Conservation (phyloP, 805 yeast genomes). For the Sugiyamaella floridensis region DNA sequence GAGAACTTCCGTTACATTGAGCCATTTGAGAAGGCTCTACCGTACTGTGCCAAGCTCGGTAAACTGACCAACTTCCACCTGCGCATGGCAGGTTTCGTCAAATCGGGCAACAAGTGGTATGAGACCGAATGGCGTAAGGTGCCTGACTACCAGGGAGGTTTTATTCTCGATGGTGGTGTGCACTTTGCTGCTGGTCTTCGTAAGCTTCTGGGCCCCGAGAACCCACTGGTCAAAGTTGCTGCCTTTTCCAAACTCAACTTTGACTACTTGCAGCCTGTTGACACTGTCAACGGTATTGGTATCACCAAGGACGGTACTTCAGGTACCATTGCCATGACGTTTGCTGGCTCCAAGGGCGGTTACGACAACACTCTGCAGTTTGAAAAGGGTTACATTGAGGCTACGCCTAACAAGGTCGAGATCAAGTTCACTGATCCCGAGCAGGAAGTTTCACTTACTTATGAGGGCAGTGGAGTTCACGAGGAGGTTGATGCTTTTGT, state of each 20-base stretch:
- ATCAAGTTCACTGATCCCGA: constrained; percentile 6
- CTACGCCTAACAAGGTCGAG: constrained; percentile 9
- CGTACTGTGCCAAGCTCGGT: constrained; percentile 10
- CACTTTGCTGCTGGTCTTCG: constrained; percentile 20
- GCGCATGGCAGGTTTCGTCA: constrained; percentile 9
- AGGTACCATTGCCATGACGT: constrained; percentile 18
- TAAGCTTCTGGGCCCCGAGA: constrained; percentile 5
- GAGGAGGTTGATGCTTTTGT: constrained; percentile 12
- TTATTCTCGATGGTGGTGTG: constrained; percentile 24
- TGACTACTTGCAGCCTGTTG: constrained; percentile 16
- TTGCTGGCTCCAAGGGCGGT: constrained; percentile 13
- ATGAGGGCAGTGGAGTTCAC: constrained; percentile 9
- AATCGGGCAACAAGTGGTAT: constrained; percentile 15
- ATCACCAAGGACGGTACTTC: constrained; percentile 12
- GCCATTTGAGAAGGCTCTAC: constrained; percentile 13
- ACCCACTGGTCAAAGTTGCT: constrained; percentile 8
- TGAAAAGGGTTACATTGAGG: constrained; percentile 18
- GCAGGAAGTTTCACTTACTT: constrained; percentile 2
- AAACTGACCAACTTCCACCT: constrained; percentile 12
- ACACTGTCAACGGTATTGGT: constrained; percentile 14
- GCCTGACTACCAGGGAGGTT: constrained; percentile 24
- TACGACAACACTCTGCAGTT: constrained; percentile 13
- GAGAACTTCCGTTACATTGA: constrained; percentile 20
- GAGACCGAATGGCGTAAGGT: constrained; percentile 21
- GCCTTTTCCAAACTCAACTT: constrained; percentile 8